Conservation (phyloP, 148 eudicot species). For the Rhododendron kiyosumense region DNA sequence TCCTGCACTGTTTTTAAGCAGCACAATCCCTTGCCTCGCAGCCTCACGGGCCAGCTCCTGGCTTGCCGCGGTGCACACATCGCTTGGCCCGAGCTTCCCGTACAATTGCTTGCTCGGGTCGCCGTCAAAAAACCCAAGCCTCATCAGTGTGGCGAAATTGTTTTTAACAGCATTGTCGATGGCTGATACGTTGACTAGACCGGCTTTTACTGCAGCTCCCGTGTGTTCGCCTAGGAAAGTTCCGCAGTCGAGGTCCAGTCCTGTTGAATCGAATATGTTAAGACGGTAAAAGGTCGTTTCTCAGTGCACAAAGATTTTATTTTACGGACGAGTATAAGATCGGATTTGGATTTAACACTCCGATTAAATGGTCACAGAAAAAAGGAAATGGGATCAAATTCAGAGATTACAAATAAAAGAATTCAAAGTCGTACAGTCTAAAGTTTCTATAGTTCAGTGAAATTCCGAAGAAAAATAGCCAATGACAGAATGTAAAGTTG, state of each 20-base stretch:
- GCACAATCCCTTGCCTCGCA: slow-evolving; percentile 53
- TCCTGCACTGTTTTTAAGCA: slow-evolving; percentile 40
- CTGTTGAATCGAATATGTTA: slow-evolving; percentile 14
- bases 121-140: slow-evolving; percentile 58
- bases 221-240: slow-evolving; percentile 32
- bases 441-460: not conserved
- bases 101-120: slow-evolving; percentile 27
- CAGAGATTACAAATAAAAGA: not conserved
- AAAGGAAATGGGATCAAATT: not conserved
- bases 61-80: slow-evolving; percentile 47
- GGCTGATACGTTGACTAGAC: slow-evolving; percentile 29
- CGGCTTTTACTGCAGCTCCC: slow-evolving; percentile 34
- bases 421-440: not conserved
- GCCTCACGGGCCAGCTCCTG: slow-evolving; percentile 61
- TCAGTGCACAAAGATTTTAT: not conserved
- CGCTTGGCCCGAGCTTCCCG: slow-evolving; percentile 40
- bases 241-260: slow-evolving; percentile 61
- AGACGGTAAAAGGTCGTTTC: not conserved
- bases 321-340: not conserved
- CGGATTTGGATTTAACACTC: no score
- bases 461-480: not conserved
- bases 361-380: no score
- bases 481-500: not conserved
- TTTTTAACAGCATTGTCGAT: slow-evolving; percentile 44
- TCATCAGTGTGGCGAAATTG: slow-evolving; percentile 52